Base-by-base conservation (phyloP, 805 yeast genomes). In the Hanseniaspora taiwanica region DNA sequence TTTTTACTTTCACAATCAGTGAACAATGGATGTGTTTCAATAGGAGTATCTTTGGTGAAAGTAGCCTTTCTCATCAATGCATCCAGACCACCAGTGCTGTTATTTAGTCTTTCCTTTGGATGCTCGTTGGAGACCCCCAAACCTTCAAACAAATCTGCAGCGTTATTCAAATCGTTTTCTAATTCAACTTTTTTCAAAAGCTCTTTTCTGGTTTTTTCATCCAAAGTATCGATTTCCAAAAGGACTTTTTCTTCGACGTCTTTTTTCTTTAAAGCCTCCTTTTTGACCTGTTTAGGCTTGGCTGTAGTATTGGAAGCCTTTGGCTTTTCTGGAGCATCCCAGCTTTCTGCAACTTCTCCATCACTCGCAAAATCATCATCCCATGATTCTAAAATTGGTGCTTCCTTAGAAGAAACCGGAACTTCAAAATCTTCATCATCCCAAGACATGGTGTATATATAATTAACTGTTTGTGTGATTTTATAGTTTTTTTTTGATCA, bases 381-480 rank as follows among this genome's bases (percentile, higher is more conserved):
- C 84, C 94, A 83, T 29, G 83, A 74, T 37, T 74, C 78, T 43
- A 76, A 71, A 25, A 72, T 72, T 16, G 71, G 72, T 37, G 70
- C 67, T 38, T 60, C 71, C 34, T 59, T 62, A 19, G 67, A 53
- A 13, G 60, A 54, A 36, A 76, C 61, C 33, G 85, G 76, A 46
- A 80, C 75, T 42, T 77, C 89, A 58, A 83, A 81, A 55, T 82
- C 94, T 66, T 86, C 95, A 75, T 85, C 94, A 72, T 85, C 96
- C 64, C 64, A 59, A 47, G 64, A 59, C 64, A 59, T 59, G 16
- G 32, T 23, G 13, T 21, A 8, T 35, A 21, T 38, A 9, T 21
- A n/a, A 19, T 19, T 38, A 31, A 21, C 8, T 38, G 23, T 21
- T n/a, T 37, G 21, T 21, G 16, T 27, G n/a, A 20, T 12, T 17